These are phyloP conservation scores for Ascochyta pisi DNA, from an alignment of 2,329 filamentous ascomycete species.

Conservation along the genomic window DNA sequence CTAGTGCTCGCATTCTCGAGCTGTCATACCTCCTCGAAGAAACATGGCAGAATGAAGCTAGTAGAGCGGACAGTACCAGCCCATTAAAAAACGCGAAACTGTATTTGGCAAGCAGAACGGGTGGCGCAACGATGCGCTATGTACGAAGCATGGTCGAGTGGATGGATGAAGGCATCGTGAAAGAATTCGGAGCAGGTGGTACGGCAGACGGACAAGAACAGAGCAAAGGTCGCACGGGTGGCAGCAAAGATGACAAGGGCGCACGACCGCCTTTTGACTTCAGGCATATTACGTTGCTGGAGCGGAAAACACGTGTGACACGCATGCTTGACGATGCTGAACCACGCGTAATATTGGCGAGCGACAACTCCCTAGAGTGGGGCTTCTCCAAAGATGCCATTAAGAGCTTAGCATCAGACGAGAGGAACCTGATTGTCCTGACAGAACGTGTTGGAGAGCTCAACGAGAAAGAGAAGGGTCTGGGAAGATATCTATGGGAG, in stretches of 20 bases:
- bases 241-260: constrained; percentile 55
- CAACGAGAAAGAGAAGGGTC: constrained; percentile 41
- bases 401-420: constrained; percentile 74
- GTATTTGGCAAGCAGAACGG: constrained; percentile 85
- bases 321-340: constrained; percentile 65
- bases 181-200: constrained; percentile 80
- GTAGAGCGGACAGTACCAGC: constrained; percentile 46
- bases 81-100: constrained; percentile 63
- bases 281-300: constrained; percentile 80
- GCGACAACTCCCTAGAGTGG: constrained; percentile 90
- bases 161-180: constrained; percentile 96
- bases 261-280: constrained; percentile 84
- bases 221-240: constrained; percentile 42
- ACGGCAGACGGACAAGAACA: constrained; percentile 40
- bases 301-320: constrained; percentile 80
- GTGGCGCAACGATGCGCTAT: constrained; percentile 86
- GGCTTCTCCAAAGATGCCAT: constrained; percentile 88
- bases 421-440: constrained; percentile 83
- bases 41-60: constrained; percentile 68
- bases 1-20: constrained; percentile 91
- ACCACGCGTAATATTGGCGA: constrained; percentile 83
- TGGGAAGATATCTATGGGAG: constrained; percentile 80
- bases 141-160: constrained; percentile 96
- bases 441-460: constrained; percentile 72
- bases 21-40: constrained; percentile 91